A percentile compares a stretch with the other conserved stretches of the same genome.
Conservation (phyloP, 129 eudicot genomes). For the Escallonia rubra region DNA sequence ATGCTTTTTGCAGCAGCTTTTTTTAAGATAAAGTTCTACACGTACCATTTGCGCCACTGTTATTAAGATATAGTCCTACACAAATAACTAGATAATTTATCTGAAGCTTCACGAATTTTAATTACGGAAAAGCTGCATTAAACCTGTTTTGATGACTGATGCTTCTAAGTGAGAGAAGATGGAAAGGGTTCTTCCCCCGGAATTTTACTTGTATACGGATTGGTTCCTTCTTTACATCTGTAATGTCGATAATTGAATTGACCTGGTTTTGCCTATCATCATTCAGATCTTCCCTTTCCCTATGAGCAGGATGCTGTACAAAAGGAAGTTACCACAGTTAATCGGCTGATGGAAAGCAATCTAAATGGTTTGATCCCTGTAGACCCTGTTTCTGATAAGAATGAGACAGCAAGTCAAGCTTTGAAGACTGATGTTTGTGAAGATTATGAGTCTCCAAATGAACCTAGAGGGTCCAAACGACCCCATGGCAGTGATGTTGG, state of each 20-base stretch:
- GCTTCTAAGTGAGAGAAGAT: no score
- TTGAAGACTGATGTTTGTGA: conserved; percentile 8
- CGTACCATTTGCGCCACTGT: no score
- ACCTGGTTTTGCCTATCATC: background rate
- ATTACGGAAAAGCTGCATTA: no score
- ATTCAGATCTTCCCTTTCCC: background rate
- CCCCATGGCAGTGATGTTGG: conserved; percentile 37
- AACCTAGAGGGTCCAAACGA: conserved; percentile 38
- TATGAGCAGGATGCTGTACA: conserved; percentile 40
- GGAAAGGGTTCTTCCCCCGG: no score
- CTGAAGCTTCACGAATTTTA: no score
- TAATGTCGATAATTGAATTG: background rate
- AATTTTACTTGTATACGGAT: background rate
- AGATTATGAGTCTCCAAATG: conserved; percentile 19
- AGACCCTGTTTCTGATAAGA: conserved; percentile 10
- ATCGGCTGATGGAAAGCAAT: conserved; percentile 16
- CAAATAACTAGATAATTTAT: no score
- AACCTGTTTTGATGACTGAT: no score
- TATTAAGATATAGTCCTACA: no score
- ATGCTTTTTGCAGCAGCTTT: no score
- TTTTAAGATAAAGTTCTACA: no score
- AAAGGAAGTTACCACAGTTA: conserved; percentile 21
- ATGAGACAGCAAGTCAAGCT: conserved; percentile 17
- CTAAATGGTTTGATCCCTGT: conserved; percentile 11
- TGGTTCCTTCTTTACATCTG: background rate